Percentiles rank a stretch among this genome's conserved stretches.
Conservation (phyloP, 306 rosid genomes). For the Lithocarpus polystachyus region DNA sequence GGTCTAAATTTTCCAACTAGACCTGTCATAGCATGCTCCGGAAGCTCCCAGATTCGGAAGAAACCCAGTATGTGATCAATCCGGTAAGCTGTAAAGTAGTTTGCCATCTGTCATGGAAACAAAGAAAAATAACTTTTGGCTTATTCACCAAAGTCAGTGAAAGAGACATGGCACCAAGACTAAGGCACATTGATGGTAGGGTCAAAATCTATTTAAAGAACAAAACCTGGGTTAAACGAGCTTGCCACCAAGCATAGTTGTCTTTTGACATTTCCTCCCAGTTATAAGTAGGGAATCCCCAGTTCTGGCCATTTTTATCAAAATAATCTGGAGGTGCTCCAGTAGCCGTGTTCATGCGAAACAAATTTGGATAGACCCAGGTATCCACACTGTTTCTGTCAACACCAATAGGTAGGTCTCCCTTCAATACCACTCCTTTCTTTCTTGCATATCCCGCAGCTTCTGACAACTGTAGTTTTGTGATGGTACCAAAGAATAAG, state of each 20-base stretch:
- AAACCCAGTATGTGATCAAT: constrained; percentile 96
- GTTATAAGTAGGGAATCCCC: constrained; percentile 99
- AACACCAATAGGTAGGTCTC: constrained; percentile 97
- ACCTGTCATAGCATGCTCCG: constrained; percentile 88
- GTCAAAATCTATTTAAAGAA: constrained; percentile 18
- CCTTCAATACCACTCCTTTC: constrained; percentile 87
- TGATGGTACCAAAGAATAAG: constrained; percentile 25
- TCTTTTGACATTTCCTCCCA: constrained; percentile 99
- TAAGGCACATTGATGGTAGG: neutral
- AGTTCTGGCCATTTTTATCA: constrained; percentile 98
- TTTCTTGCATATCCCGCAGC: constrained; percentile 86
- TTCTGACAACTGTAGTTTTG: constrained; percentile 63
- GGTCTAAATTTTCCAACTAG: constrained; percentile 93
- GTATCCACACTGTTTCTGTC: constrained; percentile 96
- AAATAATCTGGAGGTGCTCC: constrained; percentile 99
- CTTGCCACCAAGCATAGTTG: constrained; percentile 94
- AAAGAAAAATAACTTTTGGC: constrained; percentile 26
- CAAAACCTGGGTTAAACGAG: constrained; percentile 88
- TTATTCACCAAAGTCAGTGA: constrained; percentile 15
- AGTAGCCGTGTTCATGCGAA: constrained; percentile 93
- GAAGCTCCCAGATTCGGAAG: constrained; percentile 98
- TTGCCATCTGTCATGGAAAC: constrained; percentile 77
- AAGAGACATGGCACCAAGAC: neutral
- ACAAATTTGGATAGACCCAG: constrained; percentile 87
- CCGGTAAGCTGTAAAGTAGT: constrained; percentile 93